Conservation (phyloP, 768 basidiomycete genomes). For the Pseudohyphozyma bogoriensis region DNA sequence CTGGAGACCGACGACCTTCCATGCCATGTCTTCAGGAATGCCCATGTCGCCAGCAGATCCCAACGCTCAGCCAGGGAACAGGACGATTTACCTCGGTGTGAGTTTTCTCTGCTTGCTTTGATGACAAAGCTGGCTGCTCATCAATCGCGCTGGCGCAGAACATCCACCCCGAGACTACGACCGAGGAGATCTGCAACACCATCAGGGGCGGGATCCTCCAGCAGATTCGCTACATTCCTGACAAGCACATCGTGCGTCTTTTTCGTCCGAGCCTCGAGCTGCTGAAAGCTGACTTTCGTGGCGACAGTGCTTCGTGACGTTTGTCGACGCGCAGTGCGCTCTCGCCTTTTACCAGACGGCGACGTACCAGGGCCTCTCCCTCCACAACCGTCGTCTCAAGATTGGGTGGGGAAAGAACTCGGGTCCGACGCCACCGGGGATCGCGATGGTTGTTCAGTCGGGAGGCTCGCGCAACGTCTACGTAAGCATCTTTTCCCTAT, state of each 20-base stretch:
- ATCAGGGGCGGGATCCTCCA: slow-evolving; percentile 94
- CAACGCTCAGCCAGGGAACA: slow-evolving; percentile 55
- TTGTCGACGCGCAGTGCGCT: slow-evolving; percentile 85
- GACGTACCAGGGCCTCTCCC: slow-evolving; percentile 72
- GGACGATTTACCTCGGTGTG: slow-evolving; percentile 81
- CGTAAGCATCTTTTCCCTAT: slow-evolving; percentile 15
- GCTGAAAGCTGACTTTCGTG: slow-evolving; percentile 12
- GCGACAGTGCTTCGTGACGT: slow-evolving; percentile 50
- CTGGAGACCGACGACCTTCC: slow-evolving; percentile 21
- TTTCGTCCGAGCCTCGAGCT: slow-evolving; percentile 1
- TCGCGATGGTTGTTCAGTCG: slow-evolving; percentile 78
- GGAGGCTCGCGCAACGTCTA: slow-evolving; percentile 97
- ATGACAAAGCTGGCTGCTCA: background rate
- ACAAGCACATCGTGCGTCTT: slow-evolving; percentile 74
- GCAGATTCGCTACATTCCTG: slow-evolving; percentile 88
- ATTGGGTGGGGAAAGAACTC: slow-evolving; percentile 59
- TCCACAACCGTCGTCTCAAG: slow-evolving; percentile 89
- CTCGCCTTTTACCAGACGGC: slow-evolving; percentile 91
- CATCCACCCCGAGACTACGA: slow-evolving; percentile 88
- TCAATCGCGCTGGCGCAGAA: slow-evolving; percentile 41
- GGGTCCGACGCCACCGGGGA: slow-evolving; percentile 36
- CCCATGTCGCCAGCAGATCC: slow-evolving; percentile 33
- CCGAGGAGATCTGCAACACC: slow-evolving; percentile 91
- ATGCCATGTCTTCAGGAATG: slow-evolving; percentile 20
- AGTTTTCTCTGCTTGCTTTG: background rate